Evolutionary conservation across 192 early-diverging fungal species (phyloP).

Genomic region (Umbelopsis sp.): DNA sequence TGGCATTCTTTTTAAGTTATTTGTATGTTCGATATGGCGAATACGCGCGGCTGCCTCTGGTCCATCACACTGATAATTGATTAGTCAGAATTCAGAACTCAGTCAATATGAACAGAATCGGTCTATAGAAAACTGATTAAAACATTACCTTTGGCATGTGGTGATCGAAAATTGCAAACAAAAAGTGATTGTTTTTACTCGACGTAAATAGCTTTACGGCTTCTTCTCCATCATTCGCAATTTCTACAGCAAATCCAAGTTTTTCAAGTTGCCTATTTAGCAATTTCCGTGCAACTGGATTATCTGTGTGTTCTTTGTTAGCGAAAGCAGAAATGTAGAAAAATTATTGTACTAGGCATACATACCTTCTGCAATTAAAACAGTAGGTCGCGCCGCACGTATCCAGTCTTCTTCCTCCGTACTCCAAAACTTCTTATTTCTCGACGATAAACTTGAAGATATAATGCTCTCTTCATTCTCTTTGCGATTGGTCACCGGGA

Average conservation of each 20-base stretch:
- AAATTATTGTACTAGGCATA: conserved; percentile 38
- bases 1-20: conserved; percentile 32
- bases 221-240: conserved; percentile 52
- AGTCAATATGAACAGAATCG: too few species aligned
- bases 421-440: conserved; percentile 38
- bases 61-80: conserved; percentile 43
- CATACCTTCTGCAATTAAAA: conserved; percentile 28
- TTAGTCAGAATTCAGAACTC: background rate
- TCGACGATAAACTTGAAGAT: conserved; percentile 29
- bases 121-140: too few species aligned
- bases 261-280: conserved; percentile 45
- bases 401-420: background rate
- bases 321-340: conserved; percentile 39
- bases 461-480: too few species aligned
- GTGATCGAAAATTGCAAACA: conserved; percentile 54
- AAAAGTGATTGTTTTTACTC: conserved; percentile 44
- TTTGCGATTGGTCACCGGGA: too few species aligned
- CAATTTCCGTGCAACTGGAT: conserved; percentile 48
- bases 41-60: conserved; percentile 56
- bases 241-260: conserved; percentile 50
- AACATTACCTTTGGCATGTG: conserved; percentile 52
- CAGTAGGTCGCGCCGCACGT: conserved; percentile 30
- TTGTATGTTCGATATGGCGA: conserved; percentile 38
- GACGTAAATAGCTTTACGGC: conserved; percentile 41
- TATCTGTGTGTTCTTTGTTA: conserved; percentile 48